Conservation (phyloP, 208 protist species). For the Entamoeba invadens region DNA sequence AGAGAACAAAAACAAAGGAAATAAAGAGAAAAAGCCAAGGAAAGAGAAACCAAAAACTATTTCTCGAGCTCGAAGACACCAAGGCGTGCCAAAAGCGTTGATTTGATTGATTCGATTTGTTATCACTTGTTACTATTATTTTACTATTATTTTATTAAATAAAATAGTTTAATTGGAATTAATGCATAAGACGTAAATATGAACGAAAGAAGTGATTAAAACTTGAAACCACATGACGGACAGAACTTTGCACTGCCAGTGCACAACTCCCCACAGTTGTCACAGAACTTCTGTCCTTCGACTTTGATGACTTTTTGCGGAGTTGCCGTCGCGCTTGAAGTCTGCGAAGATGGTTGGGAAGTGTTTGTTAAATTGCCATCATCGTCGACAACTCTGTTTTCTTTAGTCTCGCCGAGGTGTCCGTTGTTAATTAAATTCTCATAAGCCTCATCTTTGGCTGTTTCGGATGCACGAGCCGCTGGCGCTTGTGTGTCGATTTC, state of each 20-base stretch:
- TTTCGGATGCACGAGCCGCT: background rate
- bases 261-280: background rate
- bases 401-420: background rate
- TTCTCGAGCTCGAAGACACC: background rate
- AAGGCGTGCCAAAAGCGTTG: background rate
- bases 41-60: background rate
- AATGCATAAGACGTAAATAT: too few relatives aligned
- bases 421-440: background rate
- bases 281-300: background rate
- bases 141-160: too few relatives aligned
- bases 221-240: background rate
- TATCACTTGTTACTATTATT: background rate
- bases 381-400: background rate
- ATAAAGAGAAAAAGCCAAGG: background rate
- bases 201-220: too few relatives aligned
- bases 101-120: background rate
- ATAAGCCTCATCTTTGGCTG: background rate
- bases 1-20: background rate
- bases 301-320: background rate
- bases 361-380: background rate
- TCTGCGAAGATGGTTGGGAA: background rate
- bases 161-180: too few relatives aligned
- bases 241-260: background rate
- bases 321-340: background rate
- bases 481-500: background rate